Percentiles rank a stretch among this genome's conserved stretches.
Conservation (phyloP, 1,284 basidiomycete genomes). For the Trichosporon coremiiforme region DNA sequence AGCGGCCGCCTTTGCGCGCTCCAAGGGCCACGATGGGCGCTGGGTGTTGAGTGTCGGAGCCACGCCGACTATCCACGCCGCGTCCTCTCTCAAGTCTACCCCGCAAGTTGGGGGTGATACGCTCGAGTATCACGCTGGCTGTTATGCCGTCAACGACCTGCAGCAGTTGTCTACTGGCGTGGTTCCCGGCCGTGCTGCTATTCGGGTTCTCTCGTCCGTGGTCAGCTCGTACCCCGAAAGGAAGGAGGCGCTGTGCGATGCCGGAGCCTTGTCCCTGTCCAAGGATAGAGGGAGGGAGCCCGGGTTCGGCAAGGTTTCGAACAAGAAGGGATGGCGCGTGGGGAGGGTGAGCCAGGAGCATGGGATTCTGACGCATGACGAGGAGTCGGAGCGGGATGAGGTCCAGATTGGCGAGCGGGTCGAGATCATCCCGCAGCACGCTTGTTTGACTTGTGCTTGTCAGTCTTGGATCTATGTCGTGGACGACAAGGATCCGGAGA, state of each 20-base stretch:
- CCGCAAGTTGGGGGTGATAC: constrained; percentile 51
- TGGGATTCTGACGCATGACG: constrained; percentile 64
- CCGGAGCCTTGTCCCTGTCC: constrained; percentile 78
- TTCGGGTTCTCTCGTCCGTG: constrained; percentile 71
- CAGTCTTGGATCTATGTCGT: constrained; percentile 81
- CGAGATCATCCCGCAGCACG: constrained; percentile 56
- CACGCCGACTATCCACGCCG: neutral
- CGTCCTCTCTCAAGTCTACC: no score
- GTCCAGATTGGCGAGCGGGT: constrained; percentile 64
- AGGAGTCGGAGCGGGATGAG: constrained; percentile 23
- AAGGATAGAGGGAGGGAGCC: constrained; percentile 76
- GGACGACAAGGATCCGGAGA: constrained; percentile 61
- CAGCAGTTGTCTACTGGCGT: constrained; percentile 77
- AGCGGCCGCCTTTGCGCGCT: constrained; percentile 65
- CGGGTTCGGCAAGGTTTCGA: constrained; percentile 70
- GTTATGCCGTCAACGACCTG: constrained; percentile 80
- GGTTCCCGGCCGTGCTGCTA: constrained; percentile 59
- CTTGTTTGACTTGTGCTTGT: constrained; percentile 72
- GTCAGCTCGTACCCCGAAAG: constrained; percentile 75
- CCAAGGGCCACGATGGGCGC: constrained; percentile 49
- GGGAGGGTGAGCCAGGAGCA: constrained; percentile 77
- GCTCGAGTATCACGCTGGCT: constrained; percentile 72
- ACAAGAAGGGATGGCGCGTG: constrained; percentile 67
- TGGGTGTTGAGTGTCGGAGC: constrained; percentile 76
- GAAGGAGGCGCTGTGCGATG: constrained; percentile 66